phyloP scores from a whole-genome alignment of 352 stramenopile species.

The Globisporangium acanthophoron region DNA sequence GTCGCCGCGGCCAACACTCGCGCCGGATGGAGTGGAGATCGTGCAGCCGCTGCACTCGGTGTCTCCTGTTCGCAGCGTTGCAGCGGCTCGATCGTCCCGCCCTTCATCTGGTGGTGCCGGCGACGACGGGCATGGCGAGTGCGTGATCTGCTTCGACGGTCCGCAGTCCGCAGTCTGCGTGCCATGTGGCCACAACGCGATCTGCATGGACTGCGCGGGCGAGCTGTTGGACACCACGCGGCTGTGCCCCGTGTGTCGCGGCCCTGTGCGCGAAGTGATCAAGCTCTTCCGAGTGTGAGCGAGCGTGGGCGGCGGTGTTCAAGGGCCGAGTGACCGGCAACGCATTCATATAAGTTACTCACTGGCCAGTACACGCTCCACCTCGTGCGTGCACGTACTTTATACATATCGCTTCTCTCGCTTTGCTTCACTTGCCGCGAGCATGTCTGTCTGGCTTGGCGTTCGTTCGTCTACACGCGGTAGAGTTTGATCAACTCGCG shows the following conservation, averaged over 20 bases:
- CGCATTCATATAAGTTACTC: background rate
- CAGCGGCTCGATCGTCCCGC: constrained; percentile 6
- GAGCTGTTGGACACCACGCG: constrained; percentile 58
- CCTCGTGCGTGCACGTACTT: background rate
- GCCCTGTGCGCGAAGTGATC: constrained; percentile 69
- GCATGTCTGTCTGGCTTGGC: background rate
- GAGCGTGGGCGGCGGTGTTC: background rate
- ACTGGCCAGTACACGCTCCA: background rate
- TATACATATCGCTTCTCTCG: background rate
- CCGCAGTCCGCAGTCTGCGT: constrained; percentile 73
- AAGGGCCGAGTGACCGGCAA: too few relatives aligned
- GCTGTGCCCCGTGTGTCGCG: constrained; percentile 72
- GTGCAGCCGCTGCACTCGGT: constrained; percentile 38
- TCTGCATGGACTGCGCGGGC: constrained; percentile 75
- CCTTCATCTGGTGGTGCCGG: background rate
- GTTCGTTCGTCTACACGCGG: constrained; percentile 34
- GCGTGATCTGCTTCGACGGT: constrained; percentile 81
- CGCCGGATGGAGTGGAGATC: constrained; percentile 73
- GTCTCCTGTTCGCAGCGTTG: background rate
- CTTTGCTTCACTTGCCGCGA: background rate
- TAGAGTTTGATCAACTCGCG: constrained; percentile 81
- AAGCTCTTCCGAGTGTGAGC: constrained; percentile 66
- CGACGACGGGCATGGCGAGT: constrained; percentile 30
- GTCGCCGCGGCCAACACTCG: constrained; percentile 44
- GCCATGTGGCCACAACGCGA: constrained; percentile 82